A percentile compares a stretch with the other conserved stretches of the same genome.
These are phyloP conservation scores for Nemania sp. DNA, from an alignment of 2,329 filamentous ascomycete genomes.

Conservation along the genomic window DNA sequence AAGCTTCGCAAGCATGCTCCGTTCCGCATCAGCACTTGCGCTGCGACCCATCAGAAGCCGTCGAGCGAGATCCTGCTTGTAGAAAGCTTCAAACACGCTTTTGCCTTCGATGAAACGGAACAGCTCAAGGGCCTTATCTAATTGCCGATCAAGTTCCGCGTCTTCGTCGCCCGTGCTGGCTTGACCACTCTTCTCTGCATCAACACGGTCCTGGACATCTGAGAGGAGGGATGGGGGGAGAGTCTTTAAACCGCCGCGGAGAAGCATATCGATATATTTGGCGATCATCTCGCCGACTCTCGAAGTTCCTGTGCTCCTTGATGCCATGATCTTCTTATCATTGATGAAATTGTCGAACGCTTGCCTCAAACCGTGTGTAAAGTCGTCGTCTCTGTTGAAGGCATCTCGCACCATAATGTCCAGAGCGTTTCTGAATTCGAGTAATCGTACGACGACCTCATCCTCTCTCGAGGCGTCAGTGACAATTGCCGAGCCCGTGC, in stretches of 20 bases:
- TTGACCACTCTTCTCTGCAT: conserved; percentile 65
- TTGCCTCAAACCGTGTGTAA: conserved; percentile 79
- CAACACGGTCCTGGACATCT: conserved; percentile 60
- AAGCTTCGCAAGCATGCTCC: conserved; percentile 90
- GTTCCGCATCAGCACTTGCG: conserved; percentile 91
- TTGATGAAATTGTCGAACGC: conserved; percentile 93
- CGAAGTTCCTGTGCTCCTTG: conserved; percentile 81
- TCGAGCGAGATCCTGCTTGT: conserved; percentile 94
- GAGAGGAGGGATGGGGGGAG: conserved; percentile 72
- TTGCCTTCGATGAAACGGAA: conserved; percentile 98
- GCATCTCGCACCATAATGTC: conserved; percentile 77
- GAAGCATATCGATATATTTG: conserved; percentile 89
- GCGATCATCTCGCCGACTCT: conserved; percentile 99
- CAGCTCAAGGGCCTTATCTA: conserved; percentile 90
- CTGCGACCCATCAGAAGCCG: conserved; percentile 89
- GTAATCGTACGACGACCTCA: conserved; percentile 82
- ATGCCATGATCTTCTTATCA: conserved; percentile 72
- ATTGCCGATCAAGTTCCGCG: conserved; percentile 84
- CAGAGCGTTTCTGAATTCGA: conserved; percentile 79
- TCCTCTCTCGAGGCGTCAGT: conserved; percentile 77
- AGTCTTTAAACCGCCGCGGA: conserved; percentile 85
- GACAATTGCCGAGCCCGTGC: conserved; percentile 76
- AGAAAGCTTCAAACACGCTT: conserved; percentile 97
- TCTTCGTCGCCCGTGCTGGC: conserved; percentile 82
- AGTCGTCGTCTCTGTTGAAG: conserved; percentile 76